These are phyloP conservation scores for Pseudofabraea citricarpa DNA, from an alignment of 2,329 filamentous ascomycete genomes.

Conservation along the genomic window DNA sequence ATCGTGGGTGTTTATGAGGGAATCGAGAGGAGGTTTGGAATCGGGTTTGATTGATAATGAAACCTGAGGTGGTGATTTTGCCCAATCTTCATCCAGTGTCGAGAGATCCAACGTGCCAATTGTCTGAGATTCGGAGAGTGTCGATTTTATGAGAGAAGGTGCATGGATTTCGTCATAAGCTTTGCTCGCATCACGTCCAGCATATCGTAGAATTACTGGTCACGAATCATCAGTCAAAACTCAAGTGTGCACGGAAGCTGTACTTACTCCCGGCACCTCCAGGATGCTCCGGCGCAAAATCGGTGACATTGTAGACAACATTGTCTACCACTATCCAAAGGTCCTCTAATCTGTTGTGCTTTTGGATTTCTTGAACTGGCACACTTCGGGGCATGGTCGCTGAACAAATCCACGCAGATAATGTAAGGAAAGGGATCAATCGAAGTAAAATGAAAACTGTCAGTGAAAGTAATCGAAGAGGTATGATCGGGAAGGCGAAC, in stretches of 20 bases:
- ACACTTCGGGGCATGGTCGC: conserved; percentile 23
- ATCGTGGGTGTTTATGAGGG: conserved; percentile 54
- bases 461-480: not conserved
- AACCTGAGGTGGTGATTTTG: conserved; percentile 32
- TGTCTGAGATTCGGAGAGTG: conserved; percentile 37
- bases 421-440: not conserved
- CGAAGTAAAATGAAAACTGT: not conserved
- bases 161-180: conserved; percentile 48
- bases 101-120: conserved; percentile 44
- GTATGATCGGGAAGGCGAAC: too few species aligned
- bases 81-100: conserved; percentile 44
- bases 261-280: conserved; percentile 49
- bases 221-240: not conserved
- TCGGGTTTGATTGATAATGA: conserved; percentile 11
- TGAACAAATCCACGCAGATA: not conserved
- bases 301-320: conserved; percentile 62
- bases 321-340: conserved; percentile 67
- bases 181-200: conserved; percentile 48
- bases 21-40: conserved; percentile 38
- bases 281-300: conserved; percentile 60
- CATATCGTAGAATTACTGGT: conserved; percentile 42
- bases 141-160: conserved; percentile 39
- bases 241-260: conserved; percentile 2
- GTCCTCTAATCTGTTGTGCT: conserved; percentile 42
- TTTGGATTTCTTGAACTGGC: conserved; percentile 38